Evolutionary conservation across 208 protist genomes (phyloP).

Genomic region (Paratrypanosoma confusum): DNA sequence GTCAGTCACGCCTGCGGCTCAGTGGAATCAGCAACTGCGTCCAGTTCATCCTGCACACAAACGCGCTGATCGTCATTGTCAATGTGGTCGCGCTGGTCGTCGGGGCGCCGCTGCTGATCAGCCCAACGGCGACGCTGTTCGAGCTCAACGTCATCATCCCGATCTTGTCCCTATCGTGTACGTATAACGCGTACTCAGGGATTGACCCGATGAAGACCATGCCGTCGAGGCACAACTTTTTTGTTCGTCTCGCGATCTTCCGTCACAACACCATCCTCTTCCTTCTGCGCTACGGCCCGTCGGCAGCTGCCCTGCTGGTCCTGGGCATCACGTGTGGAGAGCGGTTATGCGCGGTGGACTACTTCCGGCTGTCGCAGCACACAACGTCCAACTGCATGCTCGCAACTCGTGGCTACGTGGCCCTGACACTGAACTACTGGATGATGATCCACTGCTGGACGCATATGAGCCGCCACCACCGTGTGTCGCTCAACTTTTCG

Average conservation of each 20-base stretch:
- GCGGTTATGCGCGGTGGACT: conserved; percentile 19
- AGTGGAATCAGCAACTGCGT: conserved; percentile 77
- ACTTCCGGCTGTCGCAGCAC: conserved; percentile 20
- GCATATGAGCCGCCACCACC: conserved; percentile 79
- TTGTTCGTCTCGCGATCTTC: conserved; percentile 74
- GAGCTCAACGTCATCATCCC: conserved; percentile 80
- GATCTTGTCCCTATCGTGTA: conserved; percentile 61
- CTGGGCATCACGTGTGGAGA: conserved; percentile 56
- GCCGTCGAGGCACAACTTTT: conserved; percentile 73
- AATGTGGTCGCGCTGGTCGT: conserved; percentile 45
- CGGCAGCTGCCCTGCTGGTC: conserved; percentile 42
- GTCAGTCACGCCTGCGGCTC: conserved; percentile 65
- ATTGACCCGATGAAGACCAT: conserved; percentile 80
- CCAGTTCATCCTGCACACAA: conserved; percentile 77
- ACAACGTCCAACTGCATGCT: conserved; percentile 33
- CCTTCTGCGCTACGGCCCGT: conserved; percentile 65
- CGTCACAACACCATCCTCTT: conserved; percentile 66
- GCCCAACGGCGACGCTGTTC: conserved; percentile 51
- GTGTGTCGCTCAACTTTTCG: conserved; percentile 53
- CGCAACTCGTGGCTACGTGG: conserved; percentile 58
- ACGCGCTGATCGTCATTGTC: conserved; percentile 55
- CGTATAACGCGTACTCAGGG: conserved; percentile 73
- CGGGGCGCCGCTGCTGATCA: conserved; percentile 56
- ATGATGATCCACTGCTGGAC: conserved; percentile 83
- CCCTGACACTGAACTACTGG: conserved; percentile 82